Evolutionary conservation across 306 rosid genomes (phyloP).

Genomic region (Vigna radiata): DNA sequence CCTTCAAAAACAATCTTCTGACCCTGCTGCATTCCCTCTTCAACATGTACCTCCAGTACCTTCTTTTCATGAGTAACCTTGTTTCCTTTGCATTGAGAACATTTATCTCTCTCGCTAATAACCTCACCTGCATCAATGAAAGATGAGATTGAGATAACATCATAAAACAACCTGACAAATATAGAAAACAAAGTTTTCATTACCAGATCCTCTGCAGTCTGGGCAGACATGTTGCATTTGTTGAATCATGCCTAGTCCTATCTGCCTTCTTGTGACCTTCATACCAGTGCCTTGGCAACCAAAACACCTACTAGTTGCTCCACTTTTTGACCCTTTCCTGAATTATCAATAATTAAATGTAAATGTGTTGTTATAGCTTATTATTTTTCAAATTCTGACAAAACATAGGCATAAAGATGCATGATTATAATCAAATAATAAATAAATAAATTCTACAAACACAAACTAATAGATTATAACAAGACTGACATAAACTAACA

Average conservation of each 20-base stretch:
- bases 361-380: neutral
- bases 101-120: slow-evolving; percentile 75
- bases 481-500: neutral
- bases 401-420: neutral
- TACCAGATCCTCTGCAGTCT: slow-evolving; percentile 79
- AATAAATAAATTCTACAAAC: neutral
- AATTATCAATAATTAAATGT: slow-evolving; percentile 21
- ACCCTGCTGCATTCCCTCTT: slow-evolving; percentile 79
- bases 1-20: slow-evolving; percentile 77
- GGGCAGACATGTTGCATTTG: slow-evolving; percentile 79
- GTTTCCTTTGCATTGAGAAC: slow-evolving; percentile 73
- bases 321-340: slow-evolving; percentile 87
- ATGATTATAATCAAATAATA: slow-evolving; percentile 12
- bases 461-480: neutral
- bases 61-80: slow-evolving; percentile 73
- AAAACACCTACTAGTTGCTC: slow-evolving; percentile 64
- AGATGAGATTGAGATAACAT: slow-evolving; percentile 32
- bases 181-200: slow-evolving; percentile 23
- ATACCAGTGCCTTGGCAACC: slow-evolving; percentile 82
- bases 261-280: slow-evolving; percentile 67
- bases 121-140: slow-evolving; percentile 63
- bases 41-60: slow-evolving; percentile 75
- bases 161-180: slow-evolving; percentile 19
- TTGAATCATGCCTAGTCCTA: slow-evolving; percentile 77
- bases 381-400: slow-evolving; percentile 20